A percentile compares a stretch with the other conserved stretches of the same genome.
These are phyloP conservation scores for Lophium mytilinum DNA, from an alignment of 495 filamentous ascomycete genomes.

Conservation along the genomic window DNA sequence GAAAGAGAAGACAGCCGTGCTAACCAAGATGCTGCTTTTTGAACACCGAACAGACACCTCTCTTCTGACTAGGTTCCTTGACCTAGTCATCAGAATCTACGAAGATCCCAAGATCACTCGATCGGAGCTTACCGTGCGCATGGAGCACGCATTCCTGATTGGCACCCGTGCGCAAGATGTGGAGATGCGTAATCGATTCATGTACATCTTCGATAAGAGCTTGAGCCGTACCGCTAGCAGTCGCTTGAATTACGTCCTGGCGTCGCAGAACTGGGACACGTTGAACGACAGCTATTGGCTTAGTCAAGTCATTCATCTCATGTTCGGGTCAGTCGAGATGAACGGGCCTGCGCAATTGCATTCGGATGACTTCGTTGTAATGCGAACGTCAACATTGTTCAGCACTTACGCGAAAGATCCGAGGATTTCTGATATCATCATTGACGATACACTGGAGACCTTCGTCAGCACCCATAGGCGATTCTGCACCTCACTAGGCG, in stretches of 20 bases:
- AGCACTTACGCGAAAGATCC: slow-evolving; percentile 61
- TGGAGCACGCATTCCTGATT: slow-evolving; percentile 97
- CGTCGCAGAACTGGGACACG: slow-evolving; percentile 96
- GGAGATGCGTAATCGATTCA: slow-evolving; percentile 93
- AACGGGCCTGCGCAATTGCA: slow-evolving; percentile 66
- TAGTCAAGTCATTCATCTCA: slow-evolving; percentile 81
- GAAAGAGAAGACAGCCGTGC: slow-evolving; percentile 94
- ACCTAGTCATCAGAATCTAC: slow-evolving; percentile 94
- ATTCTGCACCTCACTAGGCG: slow-evolving; percentile 75
- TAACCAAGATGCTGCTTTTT: slow-evolving; percentile 96
- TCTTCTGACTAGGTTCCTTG: slow-evolving; percentile 82
- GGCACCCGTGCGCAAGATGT: slow-evolving; percentile 90
- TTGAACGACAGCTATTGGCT: slow-evolving; percentile 94
- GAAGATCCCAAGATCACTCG: slow-evolving; percentile 91
- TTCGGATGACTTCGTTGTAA: slow-evolving; percentile 70
- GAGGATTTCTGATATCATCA: slow-evolving; percentile 61
- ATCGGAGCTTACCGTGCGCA: slow-evolving; percentile 88
- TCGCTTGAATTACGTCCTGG: slow-evolving; percentile 77
- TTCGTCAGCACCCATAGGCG: slow-evolving; percentile 68
- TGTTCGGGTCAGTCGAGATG: slow-evolving; percentile 86
- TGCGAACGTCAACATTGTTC: slow-evolving; percentile 61
- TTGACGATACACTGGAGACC: slow-evolving; percentile 71
- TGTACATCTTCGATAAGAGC: slow-evolving; percentile 87
- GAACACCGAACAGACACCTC: slow-evolving; percentile 74
- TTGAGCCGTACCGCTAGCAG: slow-evolving; percentile 79